phyloP scores from a whole-genome alignment of 768 basidiomycete genomes.

The Chlorophyllum brunneum region DNA sequence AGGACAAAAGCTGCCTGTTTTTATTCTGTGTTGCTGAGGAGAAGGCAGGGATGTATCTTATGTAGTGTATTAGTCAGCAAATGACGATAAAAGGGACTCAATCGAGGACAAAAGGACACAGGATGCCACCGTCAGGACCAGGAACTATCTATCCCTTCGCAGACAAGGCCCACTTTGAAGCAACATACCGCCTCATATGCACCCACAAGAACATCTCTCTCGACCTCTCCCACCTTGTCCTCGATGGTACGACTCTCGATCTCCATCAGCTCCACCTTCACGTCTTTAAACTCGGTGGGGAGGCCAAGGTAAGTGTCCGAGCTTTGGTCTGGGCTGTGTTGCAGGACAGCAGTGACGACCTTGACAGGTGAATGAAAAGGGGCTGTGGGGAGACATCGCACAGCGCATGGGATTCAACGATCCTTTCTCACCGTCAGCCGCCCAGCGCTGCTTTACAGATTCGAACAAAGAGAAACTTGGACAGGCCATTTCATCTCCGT shows the following conservation, averaged over 20 bases:
- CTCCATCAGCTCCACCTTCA: constrained; percentile 3
- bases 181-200: constrained; percentile 9
- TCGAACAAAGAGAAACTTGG: not conserved
- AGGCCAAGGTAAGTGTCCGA: constrained; percentile 1
- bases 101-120: not conserved
- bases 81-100: constrained; percentile 2
- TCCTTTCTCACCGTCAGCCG: constrained; percentile 9
- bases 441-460: constrained; percentile 7
- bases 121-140: constrained; percentile 10
- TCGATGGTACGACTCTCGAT: not conserved
- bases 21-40: no score
- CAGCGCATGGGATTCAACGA: constrained; percentile 4
- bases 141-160: constrained; percentile 12
- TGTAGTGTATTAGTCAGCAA: constrained; percentile 3
- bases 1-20: no score
- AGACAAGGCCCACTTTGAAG: constrained; percentile 10
- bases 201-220: constrained; percentile 9
- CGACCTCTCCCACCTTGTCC: constrained; percentile 4
- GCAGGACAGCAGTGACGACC: no score
- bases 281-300: constrained; percentile 9
- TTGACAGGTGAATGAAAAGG: constrained; percentile 5
- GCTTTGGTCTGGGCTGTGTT: not conserved
- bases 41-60: no score
- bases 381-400: constrained; percentile 8
- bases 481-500: not conserved